These are phyloP conservation scores for Paracamarosporium sp. DNA, from an alignment of 2,329 filamentous ascomycete genomes.

Conservation along the genomic window DNA sequence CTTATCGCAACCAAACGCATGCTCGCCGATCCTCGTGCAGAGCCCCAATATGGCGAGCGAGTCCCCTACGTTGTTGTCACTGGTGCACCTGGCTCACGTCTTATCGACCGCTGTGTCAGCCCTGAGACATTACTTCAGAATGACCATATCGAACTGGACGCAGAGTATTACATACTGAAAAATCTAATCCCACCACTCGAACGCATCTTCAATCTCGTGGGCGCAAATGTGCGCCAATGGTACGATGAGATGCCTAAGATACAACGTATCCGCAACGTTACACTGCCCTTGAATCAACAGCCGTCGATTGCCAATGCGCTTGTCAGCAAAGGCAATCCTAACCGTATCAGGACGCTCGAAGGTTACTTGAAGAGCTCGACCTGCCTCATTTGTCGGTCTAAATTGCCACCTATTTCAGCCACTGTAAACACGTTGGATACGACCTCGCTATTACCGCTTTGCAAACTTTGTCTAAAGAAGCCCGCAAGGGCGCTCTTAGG, in stretches of 20 bases:
- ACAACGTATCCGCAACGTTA: constrained; percentile 74
- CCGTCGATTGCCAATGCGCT: constrained; percentile 18
- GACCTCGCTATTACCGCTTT: constrained; percentile 57
- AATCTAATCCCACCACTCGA: constrained; percentile 95
- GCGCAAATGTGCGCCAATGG: constrained; percentile 89
- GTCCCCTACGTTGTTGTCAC: constrained; percentile 94
- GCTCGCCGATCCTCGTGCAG: constrained; percentile 82
- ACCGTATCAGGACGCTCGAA: constrained; percentile 78
- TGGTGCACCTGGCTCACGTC: constrained; percentile 81
- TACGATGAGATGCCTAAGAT: constrained; percentile 97
- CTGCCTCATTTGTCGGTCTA: constrained; percentile 77
- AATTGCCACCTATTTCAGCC: constrained; percentile 52
- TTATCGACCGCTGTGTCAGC: constrained; percentile 88
- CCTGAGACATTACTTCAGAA: constrained; percentile 82
- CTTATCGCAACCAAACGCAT: constrained; percentile 86
- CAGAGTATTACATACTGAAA: constrained; percentile 96
- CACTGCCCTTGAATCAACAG: constrained; percentile 26
- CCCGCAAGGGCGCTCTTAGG: constrained; percentile 67
- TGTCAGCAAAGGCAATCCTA: constrained; percentile 30
- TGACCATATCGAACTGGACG: constrained; percentile 80
- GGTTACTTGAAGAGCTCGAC: constrained; percentile 85
- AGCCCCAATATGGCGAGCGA: constrained; percentile 94
- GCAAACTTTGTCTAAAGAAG: constrained; percentile 62
- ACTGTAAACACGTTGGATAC: constrained; percentile 19
- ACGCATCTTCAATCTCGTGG: constrained; percentile 94